Percentiles rank a stretch among this genome's conserved stretches.
Conservation (phyloP, 257 asterid species). For the Rauvolfia tetraphylla region DNA sequence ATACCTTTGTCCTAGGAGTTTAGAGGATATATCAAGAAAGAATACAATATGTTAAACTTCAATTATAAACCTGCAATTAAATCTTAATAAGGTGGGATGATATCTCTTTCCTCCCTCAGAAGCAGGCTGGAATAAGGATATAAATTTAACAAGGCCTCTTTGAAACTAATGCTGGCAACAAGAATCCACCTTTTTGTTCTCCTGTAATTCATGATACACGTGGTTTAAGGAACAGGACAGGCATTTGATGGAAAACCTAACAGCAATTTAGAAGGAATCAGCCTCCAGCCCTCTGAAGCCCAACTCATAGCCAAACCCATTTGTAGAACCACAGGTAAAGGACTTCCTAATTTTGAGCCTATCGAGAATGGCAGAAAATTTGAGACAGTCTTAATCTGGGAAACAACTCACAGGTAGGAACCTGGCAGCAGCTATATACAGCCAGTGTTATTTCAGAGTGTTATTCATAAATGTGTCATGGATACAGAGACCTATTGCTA, state of each 20-base stretch:
- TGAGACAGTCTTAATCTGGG: not conserved
- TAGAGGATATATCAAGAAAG: not conserved
- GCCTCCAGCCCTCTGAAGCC: not conserved
- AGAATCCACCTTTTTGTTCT: not conserved
- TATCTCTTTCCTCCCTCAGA: not conserved
- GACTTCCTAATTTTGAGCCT: not conserved
- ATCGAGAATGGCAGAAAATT: not conserved
- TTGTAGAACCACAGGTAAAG: not conserved
- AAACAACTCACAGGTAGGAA: not conserved
- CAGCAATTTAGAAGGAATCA: not conserved
- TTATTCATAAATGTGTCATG: not conserved
- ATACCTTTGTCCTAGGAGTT: not conserved
- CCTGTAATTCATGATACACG: not conserved
- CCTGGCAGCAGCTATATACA: not conserved
- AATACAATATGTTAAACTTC: too few relatives aligned
- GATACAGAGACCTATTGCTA: not conserved
- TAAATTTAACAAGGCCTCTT: not conserved
- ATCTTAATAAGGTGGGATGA: not conserved
- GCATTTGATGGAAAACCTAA: not conserved
- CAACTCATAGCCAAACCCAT: not conserved
- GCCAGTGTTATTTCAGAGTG: not conserved
- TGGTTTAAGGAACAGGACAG: not conserved
- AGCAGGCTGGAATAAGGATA: not conserved
- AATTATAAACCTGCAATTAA: too few relatives aligned
- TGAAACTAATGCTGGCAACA: not conserved